These are phyloP conservation scores for Yarrowia sp. DNA, from an alignment of 805 yeast genomes.

Conservation along the genomic window DNA sequence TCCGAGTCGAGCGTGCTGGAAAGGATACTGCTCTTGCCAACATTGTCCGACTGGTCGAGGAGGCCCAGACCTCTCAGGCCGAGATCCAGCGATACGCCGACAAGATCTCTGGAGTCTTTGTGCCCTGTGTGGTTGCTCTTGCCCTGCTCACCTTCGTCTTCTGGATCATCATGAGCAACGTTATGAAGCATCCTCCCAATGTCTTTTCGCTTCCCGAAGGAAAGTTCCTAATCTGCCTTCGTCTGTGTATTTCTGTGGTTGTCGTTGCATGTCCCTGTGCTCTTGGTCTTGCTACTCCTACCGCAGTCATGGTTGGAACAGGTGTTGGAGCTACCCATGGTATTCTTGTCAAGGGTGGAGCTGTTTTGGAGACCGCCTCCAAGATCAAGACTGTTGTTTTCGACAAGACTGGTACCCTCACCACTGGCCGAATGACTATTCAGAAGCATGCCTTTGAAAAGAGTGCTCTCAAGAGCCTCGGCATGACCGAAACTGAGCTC, in stretches of 20 bases:
- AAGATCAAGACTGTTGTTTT: slow-evolving; percentile 65
- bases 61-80: slow-evolving; percentile 84
- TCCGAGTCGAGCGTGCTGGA: slow-evolving; percentile 69
- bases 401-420: slow-evolving; percentile 95
- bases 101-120: slow-evolving; percentile 76
- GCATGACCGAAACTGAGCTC: slow-evolving; percentile 35
- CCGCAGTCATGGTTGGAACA: slow-evolving; percentile 98
- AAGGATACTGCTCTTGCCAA: slow-evolving; percentile 82
- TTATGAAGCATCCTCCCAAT: slow-evolving; percentile 44
- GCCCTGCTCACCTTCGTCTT: slow-evolving; percentile 61
- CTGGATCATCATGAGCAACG: slow-evolving; percentile 51
- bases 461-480: slow-evolving; percentile 2
- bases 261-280: slow-evolving; percentile 99
- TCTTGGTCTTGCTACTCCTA: slow-evolving; percentile 93
- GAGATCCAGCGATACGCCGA: slow-evolving; percentile 92
- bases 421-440: slow-evolving; percentile 73
- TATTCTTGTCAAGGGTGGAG: slow-evolving; percentile 90
- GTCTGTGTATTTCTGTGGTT: slow-evolving; percentile 82
- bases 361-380: slow-evolving; percentile 70
- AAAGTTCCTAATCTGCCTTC: slow-evolving; percentile 61
- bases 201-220: slow-evolving; percentile 52
- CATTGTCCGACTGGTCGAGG: slow-evolving; percentile 78
- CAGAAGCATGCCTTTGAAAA: slow-evolving; percentile 26
- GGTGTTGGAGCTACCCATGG: slow-evolving; percentile 93
- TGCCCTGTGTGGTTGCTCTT: slow-evolving; percentile 64